phyloP scores from a whole-genome alignment of 2,329 filamentous ascomycete species.

The Lecanoromycetidae sp. region DNA sequence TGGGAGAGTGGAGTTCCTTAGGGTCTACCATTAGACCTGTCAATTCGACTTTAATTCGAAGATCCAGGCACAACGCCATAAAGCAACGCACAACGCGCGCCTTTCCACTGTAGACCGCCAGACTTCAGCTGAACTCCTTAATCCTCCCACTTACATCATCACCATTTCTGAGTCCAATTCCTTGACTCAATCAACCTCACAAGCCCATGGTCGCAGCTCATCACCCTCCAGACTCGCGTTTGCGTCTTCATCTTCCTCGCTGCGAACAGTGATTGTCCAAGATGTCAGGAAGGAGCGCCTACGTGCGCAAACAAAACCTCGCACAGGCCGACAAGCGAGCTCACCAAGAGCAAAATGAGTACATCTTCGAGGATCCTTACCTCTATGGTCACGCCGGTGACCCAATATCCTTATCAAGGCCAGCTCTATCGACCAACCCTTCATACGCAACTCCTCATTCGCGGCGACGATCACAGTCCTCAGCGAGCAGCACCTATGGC shows the following conservation, averaged over 20 bases:
- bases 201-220: not conserved
- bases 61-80: not conserved
- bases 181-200: not conserved
- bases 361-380: constrained; percentile 13
- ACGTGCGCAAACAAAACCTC: constrained; percentile 17
- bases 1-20: no score
- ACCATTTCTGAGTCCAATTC: no score
- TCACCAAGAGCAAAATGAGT: constrained; percentile 12
- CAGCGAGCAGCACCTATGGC: constrained; percentile 17
- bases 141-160: no score
- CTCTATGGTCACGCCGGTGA: constrained; percentile 14
- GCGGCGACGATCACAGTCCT: constrained; percentile 18
- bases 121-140: no score
- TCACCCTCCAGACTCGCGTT: not conserved
- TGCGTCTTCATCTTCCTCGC: not conserved
- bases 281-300: constrained; percentile 20
- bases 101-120: not conserved
- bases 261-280: not conserved
- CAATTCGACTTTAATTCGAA: not conserved
- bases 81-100: no score
- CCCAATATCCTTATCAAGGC: constrained; percentile 9
- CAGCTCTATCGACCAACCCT: constrained; percentile 12
- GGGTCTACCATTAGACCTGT: no score
- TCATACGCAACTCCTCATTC: constrained; percentile 13
- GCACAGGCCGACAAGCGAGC: constrained; percentile 16